A percentile compares a stretch with the other conserved stretches of the same genome.
phyloP scores from a whole-genome alignment of 2,329 filamentous ascomycete genomes.

The Hypoxylon sp. region DNA sequence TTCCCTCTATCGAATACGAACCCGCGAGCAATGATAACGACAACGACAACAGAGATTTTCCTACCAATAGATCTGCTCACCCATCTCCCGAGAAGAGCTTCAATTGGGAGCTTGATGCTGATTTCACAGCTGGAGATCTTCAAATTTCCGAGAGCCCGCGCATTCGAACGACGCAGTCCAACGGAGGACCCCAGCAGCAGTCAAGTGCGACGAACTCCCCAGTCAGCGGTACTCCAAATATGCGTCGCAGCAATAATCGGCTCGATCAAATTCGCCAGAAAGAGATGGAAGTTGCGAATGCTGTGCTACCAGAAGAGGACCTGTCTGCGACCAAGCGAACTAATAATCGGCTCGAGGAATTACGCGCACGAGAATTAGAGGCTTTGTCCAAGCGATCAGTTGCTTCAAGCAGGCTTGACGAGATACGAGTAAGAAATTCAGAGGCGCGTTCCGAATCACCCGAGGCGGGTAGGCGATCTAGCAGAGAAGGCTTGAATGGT shows the following conservation, averaged over 20 bases:
- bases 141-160: conserved; percentile 66
- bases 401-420: conserved; percentile 60
- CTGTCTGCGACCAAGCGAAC: conserved; percentile 28
- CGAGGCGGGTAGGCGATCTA: conserved; percentile 47
- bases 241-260: conserved; percentile 47
- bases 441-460: conserved; percentile 53
- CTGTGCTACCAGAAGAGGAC: conserved; percentile 37
- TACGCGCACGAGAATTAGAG: conserved; percentile 55
- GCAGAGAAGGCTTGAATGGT: conserved; percentile 38
- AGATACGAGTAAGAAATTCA: conserved; percentile 61
- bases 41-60: conserved; percentile 38
- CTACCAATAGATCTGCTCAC: conserved; percentile 22
- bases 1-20: conserved; percentile 43
- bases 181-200: conserved; percentile 20
- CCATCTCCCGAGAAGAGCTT: conserved; percentile 61
- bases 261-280: conserved; percentile 49
- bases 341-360: conserved; percentile 60
- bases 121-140: conserved; percentile 65
- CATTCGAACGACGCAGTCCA: conserved; percentile 51
- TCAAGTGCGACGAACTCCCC: conserved; percentile 15
- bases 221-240: conserved; percentile 26
- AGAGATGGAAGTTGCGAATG: conserved; percentile 46
- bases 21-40: conserved; percentile 35
- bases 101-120: conserved; percentile 64
- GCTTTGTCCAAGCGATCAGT: conserved; percentile 57